Evolutionary conservation across 352 stramenopile genomes (phyloP).

Genomic region (Blastocystis sp.): DNA sequence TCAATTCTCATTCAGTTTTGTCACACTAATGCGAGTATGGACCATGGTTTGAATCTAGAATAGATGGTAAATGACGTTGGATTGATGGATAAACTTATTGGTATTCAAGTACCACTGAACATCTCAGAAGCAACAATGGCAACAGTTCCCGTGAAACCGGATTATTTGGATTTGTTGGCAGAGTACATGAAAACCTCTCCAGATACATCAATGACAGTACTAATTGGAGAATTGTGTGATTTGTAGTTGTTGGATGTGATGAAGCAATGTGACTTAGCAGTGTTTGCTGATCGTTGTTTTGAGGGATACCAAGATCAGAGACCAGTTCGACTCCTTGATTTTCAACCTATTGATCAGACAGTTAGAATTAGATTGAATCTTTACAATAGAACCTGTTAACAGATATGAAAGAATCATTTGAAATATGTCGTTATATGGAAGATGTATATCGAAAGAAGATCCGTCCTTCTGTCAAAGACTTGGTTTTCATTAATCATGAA

Average conservation of each 20-base stretch:
- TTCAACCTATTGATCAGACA: neutral
- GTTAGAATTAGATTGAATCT: neutral
- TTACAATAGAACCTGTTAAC: neutral
- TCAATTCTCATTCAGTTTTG: conserved; percentile 31
- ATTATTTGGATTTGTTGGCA: neutral
- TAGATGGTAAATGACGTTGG: conserved; percentile 54
- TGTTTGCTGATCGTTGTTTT: conserved; percentile 46
- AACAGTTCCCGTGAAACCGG: neutral
- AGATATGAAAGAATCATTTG: conserved; percentile 36
- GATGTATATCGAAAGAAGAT: neutral
- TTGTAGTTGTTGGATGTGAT: conserved; percentile 28
- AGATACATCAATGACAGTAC: neutral
- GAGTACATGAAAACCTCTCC: neutral
- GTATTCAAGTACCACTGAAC: conserved; percentile 48
- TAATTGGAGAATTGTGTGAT: neutral
- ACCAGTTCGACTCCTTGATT: conserved; percentile 34
- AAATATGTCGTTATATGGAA: conserved; percentile 41
- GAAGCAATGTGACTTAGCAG: conserved; percentile 15
- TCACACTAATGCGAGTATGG: conserved; percentile 5
- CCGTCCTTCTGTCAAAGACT: neutral
- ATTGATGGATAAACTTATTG: conserved; percentile 8
- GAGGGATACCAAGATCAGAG: neutral
- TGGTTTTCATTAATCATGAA: neutral
- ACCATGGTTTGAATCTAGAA: neutral
- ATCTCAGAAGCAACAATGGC: neutral